phyloP scores from a whole-genome alignment of 148 eudicot species.

The Fagopyrum esculentum region DNA sequence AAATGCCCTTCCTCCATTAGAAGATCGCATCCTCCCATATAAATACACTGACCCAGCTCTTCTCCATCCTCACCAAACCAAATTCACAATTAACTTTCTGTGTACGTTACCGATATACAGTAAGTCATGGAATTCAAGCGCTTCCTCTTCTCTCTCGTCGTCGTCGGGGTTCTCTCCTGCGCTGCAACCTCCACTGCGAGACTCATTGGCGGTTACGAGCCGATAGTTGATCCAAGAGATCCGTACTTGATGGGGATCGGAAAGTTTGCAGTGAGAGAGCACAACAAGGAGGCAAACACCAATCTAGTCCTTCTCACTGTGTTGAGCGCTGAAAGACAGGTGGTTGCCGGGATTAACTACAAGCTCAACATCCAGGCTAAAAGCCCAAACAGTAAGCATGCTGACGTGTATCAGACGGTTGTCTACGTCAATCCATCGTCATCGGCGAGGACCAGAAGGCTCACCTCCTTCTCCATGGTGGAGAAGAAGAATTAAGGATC shows the following conservation, averaged over 20 bases:
- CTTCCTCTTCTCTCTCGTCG: neutral
- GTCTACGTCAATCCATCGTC: constrained; percentile 30
- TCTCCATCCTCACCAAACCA: too few species aligned
- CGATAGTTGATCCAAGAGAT: constrained; percentile 28
- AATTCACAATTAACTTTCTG: too few species aligned
- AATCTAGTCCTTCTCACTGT: constrained; percentile 14
- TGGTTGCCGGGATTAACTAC: constrained; percentile 42
- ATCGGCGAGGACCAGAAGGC: constrained; percentile 24
- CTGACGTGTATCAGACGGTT: constrained; percentile 23
- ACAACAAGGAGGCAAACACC: constrained; percentile 23
- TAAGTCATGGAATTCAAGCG: neutral
- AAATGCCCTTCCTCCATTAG: too few species aligned
- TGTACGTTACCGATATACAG: neutral
- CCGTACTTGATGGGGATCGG: constrained; percentile 34
- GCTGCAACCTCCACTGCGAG: neutral
- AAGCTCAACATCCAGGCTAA: constrained; percentile 30
- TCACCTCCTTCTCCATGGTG: constrained; percentile 25
- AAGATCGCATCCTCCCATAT: too few species aligned
- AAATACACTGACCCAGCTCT: too few species aligned
- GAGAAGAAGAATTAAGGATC: neutral
- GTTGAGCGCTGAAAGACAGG: constrained; percentile 37
- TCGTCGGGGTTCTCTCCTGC: neutral
- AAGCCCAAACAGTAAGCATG: constrained; percentile 17
- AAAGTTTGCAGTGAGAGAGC: constrained; percentile 35
- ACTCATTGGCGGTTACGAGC: constrained; percentile 17